A percentile compares a stretch with the other conserved stretches of the same genome.
Evolutionary conservation across 768 basidiomycete genomes (phyloP).

Genomic region (Trametopsis cervina): DNA sequence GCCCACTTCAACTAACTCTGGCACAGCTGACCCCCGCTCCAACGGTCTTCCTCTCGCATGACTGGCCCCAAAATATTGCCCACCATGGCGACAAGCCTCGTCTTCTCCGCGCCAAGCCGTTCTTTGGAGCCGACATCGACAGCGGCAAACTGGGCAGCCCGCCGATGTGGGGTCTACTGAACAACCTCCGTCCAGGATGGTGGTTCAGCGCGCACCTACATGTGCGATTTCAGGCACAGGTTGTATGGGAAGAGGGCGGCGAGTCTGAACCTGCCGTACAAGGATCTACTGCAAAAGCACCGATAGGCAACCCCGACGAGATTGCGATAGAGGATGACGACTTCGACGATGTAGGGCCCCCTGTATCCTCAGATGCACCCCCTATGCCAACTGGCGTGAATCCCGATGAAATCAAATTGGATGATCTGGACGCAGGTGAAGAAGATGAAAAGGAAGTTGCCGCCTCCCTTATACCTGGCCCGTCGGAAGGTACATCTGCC

Average conservation of each 20-base stretch:
- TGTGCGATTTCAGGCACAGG: constrained; percentile 72
- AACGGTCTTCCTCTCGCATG: constrained; percentile 87
- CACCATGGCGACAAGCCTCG: constrained; percentile 62
- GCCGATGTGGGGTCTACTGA: constrained; percentile 73
- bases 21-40: constrained; percentile 45
- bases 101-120: constrained; percentile 71
- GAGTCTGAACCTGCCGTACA: background rate
- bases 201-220: constrained; percentile 96
- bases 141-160: constrained; percentile 76
- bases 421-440: constrained; percentile 6
- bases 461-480: constrained; percentile 25
- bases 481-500: background rate
- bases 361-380: constrained; percentile 20
- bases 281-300: background rate
- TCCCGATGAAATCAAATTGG: background rate
- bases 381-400: background rate
- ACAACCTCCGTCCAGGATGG: constrained; percentile 66
- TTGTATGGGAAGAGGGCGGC: constrained; percentile 32
- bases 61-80: constrained; percentile 90
- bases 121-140: constrained; percentile 65
- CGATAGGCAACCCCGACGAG: constrained; percentile 40
- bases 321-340: constrained; percentile 40
- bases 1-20: background rate
- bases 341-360: constrained; percentile 34
- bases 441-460: constrained; percentile 30